phyloP scores from a whole-genome alignment of 148 eudicot species.

The Cornus kousa region DNA sequence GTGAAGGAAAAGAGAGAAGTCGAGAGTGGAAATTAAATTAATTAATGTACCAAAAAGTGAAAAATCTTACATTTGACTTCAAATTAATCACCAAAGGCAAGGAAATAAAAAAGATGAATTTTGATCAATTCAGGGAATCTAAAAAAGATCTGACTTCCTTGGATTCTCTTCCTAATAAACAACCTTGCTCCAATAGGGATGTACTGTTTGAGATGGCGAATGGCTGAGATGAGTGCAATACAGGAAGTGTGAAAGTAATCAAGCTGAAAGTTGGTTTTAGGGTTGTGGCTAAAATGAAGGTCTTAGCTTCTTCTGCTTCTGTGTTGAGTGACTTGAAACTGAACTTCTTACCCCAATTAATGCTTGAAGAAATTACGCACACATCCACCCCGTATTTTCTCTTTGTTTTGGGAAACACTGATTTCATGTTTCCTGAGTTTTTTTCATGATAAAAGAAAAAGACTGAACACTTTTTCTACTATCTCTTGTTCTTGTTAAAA shows the following conservation, averaged over 20 bases:
- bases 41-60: background rate
- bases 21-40: no score
- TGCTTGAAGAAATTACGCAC: background rate
- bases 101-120: background rate
- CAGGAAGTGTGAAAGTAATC: background rate
- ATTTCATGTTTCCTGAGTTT: background rate
- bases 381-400: background rate
- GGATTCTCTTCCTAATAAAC: background rate
- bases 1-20: background rate
- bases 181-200: background rate
- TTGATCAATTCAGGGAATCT: background rate
- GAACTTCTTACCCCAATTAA: background rate
- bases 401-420: background rate
- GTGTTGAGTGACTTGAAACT: background rate
- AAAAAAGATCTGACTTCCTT: background rate
- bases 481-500: constrained; percentile 3
- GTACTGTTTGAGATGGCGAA: background rate
- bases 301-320: no score
- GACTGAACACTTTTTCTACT: background rate
- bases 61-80: background rate
- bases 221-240: background rate
- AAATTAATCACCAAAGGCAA: background rate
- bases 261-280: background rate
- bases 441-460: background rate
- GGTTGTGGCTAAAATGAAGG: background rate